Conservation (phyloP, 148 eudicot species). For the Pouteria glomerata region DNA sequence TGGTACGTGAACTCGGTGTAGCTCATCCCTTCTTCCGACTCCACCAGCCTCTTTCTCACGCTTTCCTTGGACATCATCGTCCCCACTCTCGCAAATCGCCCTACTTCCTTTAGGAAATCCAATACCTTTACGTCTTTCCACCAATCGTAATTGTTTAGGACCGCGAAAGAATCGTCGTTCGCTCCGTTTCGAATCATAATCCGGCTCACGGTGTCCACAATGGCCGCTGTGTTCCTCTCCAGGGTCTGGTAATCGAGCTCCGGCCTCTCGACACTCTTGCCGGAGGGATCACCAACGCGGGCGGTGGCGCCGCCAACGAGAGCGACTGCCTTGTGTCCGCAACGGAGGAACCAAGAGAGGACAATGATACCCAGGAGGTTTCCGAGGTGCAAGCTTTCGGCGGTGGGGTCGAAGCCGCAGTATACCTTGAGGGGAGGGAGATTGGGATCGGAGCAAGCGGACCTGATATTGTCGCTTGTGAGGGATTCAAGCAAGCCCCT, state of each 20-base stretch:
- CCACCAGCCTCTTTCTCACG: conserved; percentile 66
- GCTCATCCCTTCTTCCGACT: conserved; percentile 80
- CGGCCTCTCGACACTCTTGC: conserved; percentile 67
- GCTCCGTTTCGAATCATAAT: conserved; percentile 32
- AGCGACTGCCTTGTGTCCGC: conserved; percentile 70
- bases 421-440: conserved; percentile 52
- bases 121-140: conserved; percentile 77
- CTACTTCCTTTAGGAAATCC: conserved; percentile 70
- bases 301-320: conserved; percentile 89
- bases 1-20: conserved; percentile 86
- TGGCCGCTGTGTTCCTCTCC: conserved; percentile 39
- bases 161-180: conserved; percentile 17
- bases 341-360: conserved; percentile 80
- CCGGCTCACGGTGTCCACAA: conserved; percentile 28
- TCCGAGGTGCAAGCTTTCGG: conserved; percentile 78
- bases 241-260: conserved; percentile 53
- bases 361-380: conserved; percentile 75
- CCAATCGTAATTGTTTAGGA: conserved; percentile 89
- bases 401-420: conserved; percentile 93
- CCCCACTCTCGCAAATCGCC: conserved; percentile 72
- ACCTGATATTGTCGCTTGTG: conserved; percentile 50
- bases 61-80: conserved; percentile 86
- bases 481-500: conserved; percentile 74
- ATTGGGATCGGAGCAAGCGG: conserved; percentile 25
- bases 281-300: conserved; percentile 85